phyloP scores from a whole-genome alignment of 768 basidiomycete species.

The Boletus eberwhitei region DNA sequence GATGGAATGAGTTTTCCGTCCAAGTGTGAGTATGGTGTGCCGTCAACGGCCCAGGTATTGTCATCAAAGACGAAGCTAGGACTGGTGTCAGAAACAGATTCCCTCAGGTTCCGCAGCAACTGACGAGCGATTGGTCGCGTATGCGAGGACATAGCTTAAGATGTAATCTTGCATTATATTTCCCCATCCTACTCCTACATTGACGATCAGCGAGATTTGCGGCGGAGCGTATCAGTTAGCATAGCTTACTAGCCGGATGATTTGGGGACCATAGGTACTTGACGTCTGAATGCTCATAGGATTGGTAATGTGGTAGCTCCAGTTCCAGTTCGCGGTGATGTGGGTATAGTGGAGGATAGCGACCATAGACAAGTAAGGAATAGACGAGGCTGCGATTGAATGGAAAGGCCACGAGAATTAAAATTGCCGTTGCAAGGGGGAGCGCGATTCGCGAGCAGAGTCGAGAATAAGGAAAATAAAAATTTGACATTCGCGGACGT shows the following conservation, averaged over 20 bases:
- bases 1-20: conserved; percentile 36
- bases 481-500: neutral
- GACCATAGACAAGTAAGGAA: neutral
- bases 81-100: neutral
- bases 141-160: conserved; percentile 33
- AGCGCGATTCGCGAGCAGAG: neutral
- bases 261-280: neutral
- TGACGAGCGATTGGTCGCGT: conserved; percentile 33
- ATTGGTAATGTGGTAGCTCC: neutral
- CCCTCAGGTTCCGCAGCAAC: conserved; percentile 2
- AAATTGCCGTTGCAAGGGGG: neutral
- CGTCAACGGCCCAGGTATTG: conserved; percentile 38
- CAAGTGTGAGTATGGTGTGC: conserved; percentile 33
- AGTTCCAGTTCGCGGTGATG: neutral
- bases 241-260: neutral
- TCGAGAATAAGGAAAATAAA: neutral
- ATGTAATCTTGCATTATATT: conserved; percentile 40
- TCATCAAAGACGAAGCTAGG: conserved; percentile 40
- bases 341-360: neutral
- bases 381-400: neutral
- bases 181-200: conserved; percentile 34
- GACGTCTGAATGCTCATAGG: neutral
- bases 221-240: neutral
- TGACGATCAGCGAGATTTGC: neutral
- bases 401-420: neutral